These are phyloP conservation scores for Primulina huaijiensis DNA, from an alignment of 257 asterid genomes.

Conservation along the genomic window DNA sequence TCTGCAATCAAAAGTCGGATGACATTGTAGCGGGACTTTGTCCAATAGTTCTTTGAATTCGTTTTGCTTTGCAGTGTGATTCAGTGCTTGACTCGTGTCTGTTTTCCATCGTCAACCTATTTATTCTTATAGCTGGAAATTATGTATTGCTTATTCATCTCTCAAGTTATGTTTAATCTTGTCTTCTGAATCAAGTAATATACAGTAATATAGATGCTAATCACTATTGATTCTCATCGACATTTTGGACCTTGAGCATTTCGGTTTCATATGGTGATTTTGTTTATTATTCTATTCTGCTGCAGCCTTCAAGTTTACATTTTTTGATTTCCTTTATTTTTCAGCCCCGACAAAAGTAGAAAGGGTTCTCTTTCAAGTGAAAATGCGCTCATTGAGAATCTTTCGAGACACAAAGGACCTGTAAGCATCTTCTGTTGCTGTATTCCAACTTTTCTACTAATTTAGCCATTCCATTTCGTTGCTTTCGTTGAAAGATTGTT, in stretches of 20 bases:
- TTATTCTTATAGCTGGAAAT: constrained; percentile 2
- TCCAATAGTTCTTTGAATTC: neutral
- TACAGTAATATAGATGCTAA: neutral
- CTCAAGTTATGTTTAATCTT: constrained; percentile 13
- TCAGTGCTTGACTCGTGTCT: constrained; percentile 5
- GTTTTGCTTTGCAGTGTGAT: constrained; percentile 12
- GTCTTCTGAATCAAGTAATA: constrained; percentile 5
- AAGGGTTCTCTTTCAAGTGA: constrained; percentile 53
- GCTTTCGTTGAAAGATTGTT: constrained; percentile 10
- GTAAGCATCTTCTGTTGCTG: constrained; percentile 46
- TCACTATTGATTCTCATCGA: neutral
- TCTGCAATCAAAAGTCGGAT: neutral
- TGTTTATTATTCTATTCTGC: constrained; percentile 11
- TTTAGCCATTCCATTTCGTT: constrained; percentile 6
- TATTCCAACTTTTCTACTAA: constrained; percentile 20
- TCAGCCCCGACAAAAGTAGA: constrained; percentile 46
- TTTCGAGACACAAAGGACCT: constrained; percentile 86
- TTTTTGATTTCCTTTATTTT: constrained; percentile 25
- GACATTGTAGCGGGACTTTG: constrained; percentile 5
- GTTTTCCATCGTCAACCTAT: constrained; percentile 6
- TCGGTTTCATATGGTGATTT: neutral
- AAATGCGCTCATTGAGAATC: constrained; percentile 59
- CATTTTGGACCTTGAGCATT: constrained; percentile 13
- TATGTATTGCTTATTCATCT: constrained; percentile 19
- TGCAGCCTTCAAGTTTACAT: constrained; percentile 18